Base-by-base conservation (phyloP, 164 flowering plant species). In the Macadamia tetraphylla region DNA sequence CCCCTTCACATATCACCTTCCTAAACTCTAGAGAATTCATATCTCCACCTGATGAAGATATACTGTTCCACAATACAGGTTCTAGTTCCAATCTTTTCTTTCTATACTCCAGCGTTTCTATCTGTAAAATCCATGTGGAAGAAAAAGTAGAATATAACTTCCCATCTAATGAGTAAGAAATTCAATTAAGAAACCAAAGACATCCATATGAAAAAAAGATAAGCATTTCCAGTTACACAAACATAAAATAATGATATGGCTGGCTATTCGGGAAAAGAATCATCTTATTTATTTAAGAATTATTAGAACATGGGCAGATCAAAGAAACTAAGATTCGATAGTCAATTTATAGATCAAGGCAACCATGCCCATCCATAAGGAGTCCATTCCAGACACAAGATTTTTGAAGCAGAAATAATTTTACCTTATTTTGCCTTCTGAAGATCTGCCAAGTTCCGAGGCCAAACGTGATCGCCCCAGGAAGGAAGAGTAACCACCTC, bases 371-470 rank as follows among this genome's bases (percentile, higher is more conserved):
- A 64, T 53, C 29, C 29, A 63, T 17, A 18, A 29, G 14, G 23
- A 32, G 14, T 6, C n/a, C 43, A 31, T 60, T 3, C 46, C 48
- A 49, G 1, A 55, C 11, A 1, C 14, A 48, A 29, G 6, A 1
- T 8, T 17, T 12, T 46, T 9, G 13, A 46, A 46, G 51, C 51
- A 46, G 51, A 46, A 23, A 6, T 30, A 12, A 52, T 10, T 4
- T 40, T 59, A 86, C 91, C 92, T 91, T 91, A 29, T 89, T 88
- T 63, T 80, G 82, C 70, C 97, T 79, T 74, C 97, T 80, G 76
- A 94, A 70, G 67, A 94, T 81, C 80, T 94, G 97, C 97, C 98
- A 94, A 62, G 92, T 85, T 35, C 98, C 97, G 58, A 94, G 92
- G 40, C 98, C 98, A 80, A 94, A 94, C 30, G 94, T 81, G 43